Evolutionary conservation across 768 basidiomycete species (phyloP).

Genomic region (Trametes villosa): DNA sequence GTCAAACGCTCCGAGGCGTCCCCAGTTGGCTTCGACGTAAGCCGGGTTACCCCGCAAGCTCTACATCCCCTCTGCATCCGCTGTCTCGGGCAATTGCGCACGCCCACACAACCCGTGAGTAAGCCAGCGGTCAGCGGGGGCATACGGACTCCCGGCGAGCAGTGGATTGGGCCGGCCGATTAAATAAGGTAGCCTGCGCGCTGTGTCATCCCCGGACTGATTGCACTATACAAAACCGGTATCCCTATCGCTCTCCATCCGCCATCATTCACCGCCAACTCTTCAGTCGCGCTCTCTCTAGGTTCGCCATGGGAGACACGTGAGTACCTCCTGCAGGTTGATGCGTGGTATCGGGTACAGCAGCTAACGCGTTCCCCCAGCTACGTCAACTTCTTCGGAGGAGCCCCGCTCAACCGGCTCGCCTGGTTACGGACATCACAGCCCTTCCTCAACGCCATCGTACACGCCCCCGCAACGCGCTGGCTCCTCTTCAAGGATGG

Average conservation of each 20-base stretch:
- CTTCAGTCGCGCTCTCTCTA: constrained; percentile 4
- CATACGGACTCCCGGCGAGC: background rate
- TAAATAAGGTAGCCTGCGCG: background rate
- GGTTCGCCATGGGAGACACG: constrained; percentile 18
- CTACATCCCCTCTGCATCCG: background rate
- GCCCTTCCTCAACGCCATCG: constrained; percentile 74
- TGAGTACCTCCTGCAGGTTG: constrained; percentile 15
- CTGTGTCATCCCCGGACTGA: background rate
- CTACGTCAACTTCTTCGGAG: constrained; percentile 53
- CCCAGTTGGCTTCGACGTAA: no score
- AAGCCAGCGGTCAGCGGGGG: constrained; percentile 8
- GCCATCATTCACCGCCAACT: constrained; percentile 21
- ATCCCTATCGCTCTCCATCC: background rate
- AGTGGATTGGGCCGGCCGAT: background rate
- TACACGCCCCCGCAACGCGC: constrained; percentile 58
- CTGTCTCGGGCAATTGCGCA: background rate
- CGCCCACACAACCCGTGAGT: constrained; percentile 6
- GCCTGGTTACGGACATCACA: constrained; percentile 81
- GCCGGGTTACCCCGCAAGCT: no score
- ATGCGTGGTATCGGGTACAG: constrained; percentile 13
- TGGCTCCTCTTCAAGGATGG: constrained; percentile 83
- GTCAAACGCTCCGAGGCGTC: no score
- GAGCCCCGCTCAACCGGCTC: constrained; percentile 79
- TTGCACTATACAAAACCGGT: background rate
- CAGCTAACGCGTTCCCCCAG: constrained; percentile 33